Evolutionary conservation across 306 rosid genomes (phyloP).

Genomic region (Malus fusca): DNA sequence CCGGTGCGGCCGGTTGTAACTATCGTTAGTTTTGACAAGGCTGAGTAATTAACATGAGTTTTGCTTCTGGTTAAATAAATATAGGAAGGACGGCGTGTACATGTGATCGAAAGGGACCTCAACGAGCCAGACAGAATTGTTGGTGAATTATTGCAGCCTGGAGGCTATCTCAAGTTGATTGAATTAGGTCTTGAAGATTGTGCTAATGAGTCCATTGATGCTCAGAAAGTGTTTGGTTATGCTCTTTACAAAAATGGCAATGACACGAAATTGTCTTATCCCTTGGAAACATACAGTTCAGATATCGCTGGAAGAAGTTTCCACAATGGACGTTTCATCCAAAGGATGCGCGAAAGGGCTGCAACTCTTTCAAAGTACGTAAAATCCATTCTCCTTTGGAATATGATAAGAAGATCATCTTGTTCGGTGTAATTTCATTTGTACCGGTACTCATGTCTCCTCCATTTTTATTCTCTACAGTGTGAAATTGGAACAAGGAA

Average conservation of each 20-base stretch:
- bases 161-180: constrained; percentile 66
- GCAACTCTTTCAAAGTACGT: constrained; percentile 50
- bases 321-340: constrained; percentile 83
- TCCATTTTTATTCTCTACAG: constrained; percentile 23
- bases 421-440: not conserved
- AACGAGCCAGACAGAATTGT: constrained; percentile 72
- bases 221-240: constrained; percentile 70
- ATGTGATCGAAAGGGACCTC: constrained; percentile 73
- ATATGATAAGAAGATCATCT: not conserved
- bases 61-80: not conserved
- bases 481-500: constrained; percentile 76
- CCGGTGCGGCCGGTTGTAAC: no score
- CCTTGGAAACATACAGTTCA: constrained; percentile 39
- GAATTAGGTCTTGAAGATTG: constrained; percentile 75
- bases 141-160: constrained; percentile 83
- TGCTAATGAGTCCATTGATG: constrained; percentile 53
- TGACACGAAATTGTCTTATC: constrained; percentile 48
- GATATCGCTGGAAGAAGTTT: constrained; percentile 67
- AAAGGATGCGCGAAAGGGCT: constrained; percentile 63
- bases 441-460: not conserved
- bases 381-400: not conserved
- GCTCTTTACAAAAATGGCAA: constrained; percentile 69
- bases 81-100: constrained; percentile 68
- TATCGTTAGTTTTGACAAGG: no score
- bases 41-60: not conserved